Base-by-base conservation (phyloP, 1,284 basidiomycete species). In the Trametes pubescens region DNA sequence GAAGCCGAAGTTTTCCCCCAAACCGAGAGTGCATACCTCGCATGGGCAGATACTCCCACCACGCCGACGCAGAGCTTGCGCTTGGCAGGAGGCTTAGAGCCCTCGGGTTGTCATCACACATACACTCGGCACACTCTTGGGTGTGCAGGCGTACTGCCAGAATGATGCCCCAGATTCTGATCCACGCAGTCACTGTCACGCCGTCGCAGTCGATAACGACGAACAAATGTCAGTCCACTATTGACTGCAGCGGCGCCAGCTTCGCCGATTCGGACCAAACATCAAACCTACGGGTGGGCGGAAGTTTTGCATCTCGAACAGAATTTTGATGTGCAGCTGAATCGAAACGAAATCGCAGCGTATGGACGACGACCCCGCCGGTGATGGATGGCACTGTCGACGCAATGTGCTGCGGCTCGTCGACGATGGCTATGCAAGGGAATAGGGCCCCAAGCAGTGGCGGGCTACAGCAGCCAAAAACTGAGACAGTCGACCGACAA, bases 1-100 rank as follows among this genome's bases (percentile, higher is more conserved):
- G 52, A 62, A 59, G 57, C 65, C 68, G 65, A 67, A 47, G 59
- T 62, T 69, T 58, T 60, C 52, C 65, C 68, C 65, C 54, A 51
- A 51, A 52, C 48, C 38, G 52, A 46, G 55, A 52, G 53, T n/a
- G 51, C 40, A 66, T 69, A 63, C 47, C 65, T 62, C 58, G 59
- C 49, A 61, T 65, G 61, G 67, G 22, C 61, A 51, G 58, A 52
- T 56, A 32, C 65, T 69, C 67, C 60, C 67, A 69, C 62, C 59
- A 24, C 22, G 43, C 18, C 37, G 26, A 47, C 34, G 38, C 38
- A 34, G 21, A 24, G 49, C 51, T 60, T 58, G 57, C 52, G 58
- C 52, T 57, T 57, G 56, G 56, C 35, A 49, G 35, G 56, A 37
- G 58, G 8, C 40, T 14, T 29, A 32, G 38, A 26, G 34, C n/a